Base-by-base conservation (phyloP, 108 stramenopile genomes). In the Pseudonitzschia multiseries region DNA sequence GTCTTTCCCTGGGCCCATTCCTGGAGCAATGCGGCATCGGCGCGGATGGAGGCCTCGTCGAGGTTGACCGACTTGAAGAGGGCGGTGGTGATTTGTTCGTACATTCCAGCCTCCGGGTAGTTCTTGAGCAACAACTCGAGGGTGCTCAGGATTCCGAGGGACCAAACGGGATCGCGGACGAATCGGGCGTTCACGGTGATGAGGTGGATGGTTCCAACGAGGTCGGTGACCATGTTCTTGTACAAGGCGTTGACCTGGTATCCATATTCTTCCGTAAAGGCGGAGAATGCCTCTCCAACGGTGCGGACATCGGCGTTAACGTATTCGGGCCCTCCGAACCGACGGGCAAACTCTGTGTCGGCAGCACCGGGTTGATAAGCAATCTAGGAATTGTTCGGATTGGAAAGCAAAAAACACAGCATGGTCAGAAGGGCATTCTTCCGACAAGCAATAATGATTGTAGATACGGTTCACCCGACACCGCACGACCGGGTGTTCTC, bases 171-270 rank as follows among this genome's bases (percentile, higher is more conserved):
- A 65, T 97, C 94, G 33, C 78, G 77, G 41, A 84, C 73, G 85
- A 96, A 97, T 42, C 97, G 93, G 24, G 97, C 97, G 65, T 96
- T 96, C 63, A 96, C 94, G 67, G 89, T 83, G 57, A 90, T 90
- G 44, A 97, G 78, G 75, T 97, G 97, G 44, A 93, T 89, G 51
- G 94, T 95, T 72, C 93, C 94, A 18, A 97, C 93, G 75, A 94
- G 82, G 72, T 97, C 97, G 18, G 94, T 94, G 65, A 95, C 87
- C 71, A 92, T 85, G 26, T 91, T 94, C 72, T 96, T 95, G 91
- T 94, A 96, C 56, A 96, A 85, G 28, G 95, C 90, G 71, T 95
- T 91, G 68, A 97, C 80, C 26, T 91, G 79, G 48, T 72, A 85
- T 15, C 94, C 93, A 17, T 94, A 81, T n/a, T 84, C 71, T 28